A percentile compares a stretch with the other conserved stretches of the same genome.
Conservation (phyloP, 116 monocot genomes). For the Dioscorea cayenensis region DNA sequence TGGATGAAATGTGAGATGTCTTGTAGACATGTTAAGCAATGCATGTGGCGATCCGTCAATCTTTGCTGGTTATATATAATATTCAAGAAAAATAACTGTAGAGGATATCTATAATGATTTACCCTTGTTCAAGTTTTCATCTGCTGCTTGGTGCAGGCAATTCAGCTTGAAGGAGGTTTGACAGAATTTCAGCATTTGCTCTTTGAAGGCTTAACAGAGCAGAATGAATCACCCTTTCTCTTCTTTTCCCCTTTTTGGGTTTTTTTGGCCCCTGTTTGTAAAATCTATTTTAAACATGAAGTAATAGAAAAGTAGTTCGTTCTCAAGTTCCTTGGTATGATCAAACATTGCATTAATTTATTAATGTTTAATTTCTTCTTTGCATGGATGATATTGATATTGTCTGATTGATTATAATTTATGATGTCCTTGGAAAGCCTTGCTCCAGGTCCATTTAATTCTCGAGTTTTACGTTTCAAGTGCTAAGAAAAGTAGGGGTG, state of each 20-base stretch:
- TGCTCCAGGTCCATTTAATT: too few species aligned
- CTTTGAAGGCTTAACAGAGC: neutral
- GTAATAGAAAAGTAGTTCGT: too few species aligned
- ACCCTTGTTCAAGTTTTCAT: neutral
- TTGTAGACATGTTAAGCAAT: neutral
- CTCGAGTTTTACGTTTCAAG: too few species aligned
- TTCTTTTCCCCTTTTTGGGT: neutral
- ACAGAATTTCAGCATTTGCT: conserved; percentile 6
- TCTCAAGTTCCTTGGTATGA: too few species aligned
- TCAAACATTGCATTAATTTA: too few species aligned
- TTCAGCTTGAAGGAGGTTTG: neutral
- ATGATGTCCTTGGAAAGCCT: too few species aligned
- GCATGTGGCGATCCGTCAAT: neutral
- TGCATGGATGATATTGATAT: too few species aligned
- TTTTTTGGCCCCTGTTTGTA: too few species aligned
- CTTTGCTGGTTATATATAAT: neutral
- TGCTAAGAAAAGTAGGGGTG: too few species aligned
- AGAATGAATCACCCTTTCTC: neutral
- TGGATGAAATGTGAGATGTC: neutral
- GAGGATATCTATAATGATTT: neutral
- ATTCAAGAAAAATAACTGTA: neutral
- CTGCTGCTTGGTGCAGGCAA: neutral
- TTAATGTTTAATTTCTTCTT: too few species aligned
- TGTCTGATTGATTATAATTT: too few species aligned
- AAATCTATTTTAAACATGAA: too few species aligned